Percentiles rank a stretch among this genome's conserved stretches.
phyloP scores from a whole-genome alignment of 495 filamentous ascomycete genomes.

The Penicillium flavigenum region DNA sequence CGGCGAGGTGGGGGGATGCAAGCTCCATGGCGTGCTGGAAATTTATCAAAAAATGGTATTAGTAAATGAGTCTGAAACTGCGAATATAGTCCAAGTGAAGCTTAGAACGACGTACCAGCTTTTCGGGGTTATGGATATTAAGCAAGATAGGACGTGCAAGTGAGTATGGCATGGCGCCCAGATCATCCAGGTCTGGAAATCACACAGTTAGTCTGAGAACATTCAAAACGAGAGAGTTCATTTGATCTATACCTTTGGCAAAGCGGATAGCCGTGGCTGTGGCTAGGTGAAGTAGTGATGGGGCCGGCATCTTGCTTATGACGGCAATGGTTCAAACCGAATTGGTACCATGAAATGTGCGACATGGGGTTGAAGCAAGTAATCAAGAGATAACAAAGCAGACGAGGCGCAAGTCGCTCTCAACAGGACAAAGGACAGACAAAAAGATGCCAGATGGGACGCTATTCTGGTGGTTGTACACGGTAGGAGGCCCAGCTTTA shows the following conservation, averaged over 20 bases:
- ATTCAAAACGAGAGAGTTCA: not conserved
- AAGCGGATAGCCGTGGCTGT: conserved; percentile 48
- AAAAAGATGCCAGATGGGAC: not conserved
- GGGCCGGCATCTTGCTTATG: conserved; percentile 41
- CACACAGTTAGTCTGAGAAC: not conserved
- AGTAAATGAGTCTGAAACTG: conserved; percentile 6
- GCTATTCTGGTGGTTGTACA: not conserved
- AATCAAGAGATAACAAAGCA: not conserved
- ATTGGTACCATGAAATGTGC: conserved; percentile 13
- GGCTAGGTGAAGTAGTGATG: conserved; percentile 42
- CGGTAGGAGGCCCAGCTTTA: conserved; percentile 1
- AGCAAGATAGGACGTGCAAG: conserved; percentile 59
- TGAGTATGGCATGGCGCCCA: conserved; percentile 63
- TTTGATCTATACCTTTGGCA: conserved; percentile 35
- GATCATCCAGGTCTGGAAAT: conserved; percentile 53
- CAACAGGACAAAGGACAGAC: not conserved
- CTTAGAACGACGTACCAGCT: conserved; percentile 50
- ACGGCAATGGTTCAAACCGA: conserved; percentile 14
- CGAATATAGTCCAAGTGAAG: not conserved
- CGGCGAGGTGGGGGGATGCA: conserved; percentile 62
- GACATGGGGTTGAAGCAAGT: not conserved
- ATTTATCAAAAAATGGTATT: not conserved
- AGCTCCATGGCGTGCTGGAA: conserved; percentile 57
- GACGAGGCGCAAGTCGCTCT: not conserved
- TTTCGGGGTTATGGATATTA: conserved; percentile 63